Percentiles rank a stretch among this genome's conserved stretches.
These are phyloP conservation scores for Aspergillus phoenicis DNA, from an alignment of 2,329 filamentous ascomycete genomes.

Conservation along the genomic window DNA sequence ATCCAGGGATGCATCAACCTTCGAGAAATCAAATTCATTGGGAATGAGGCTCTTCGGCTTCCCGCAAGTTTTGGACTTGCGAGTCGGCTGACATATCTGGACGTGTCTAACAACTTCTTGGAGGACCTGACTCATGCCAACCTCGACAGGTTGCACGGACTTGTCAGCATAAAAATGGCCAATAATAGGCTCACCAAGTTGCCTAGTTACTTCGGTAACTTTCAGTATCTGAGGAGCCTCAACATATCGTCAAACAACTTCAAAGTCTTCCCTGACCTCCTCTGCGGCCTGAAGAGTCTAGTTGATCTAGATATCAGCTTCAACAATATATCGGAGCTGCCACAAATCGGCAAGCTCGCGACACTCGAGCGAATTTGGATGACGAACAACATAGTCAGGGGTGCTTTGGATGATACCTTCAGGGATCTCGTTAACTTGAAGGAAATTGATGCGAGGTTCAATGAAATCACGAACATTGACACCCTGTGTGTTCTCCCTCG, in stretches of 20 bases:
- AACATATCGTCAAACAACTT: constrained; percentile 95
- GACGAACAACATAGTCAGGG: constrained; percentile 87
- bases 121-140: constrained; percentile 86
- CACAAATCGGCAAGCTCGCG: constrained; percentile 75
- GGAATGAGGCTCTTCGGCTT: constrained; percentile 86
- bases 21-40: constrained; percentile 92
- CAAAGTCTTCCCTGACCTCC: constrained; percentile 78
- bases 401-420: constrained; percentile 73
- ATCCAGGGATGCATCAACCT: constrained; percentile 90
- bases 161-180: constrained; percentile 87
- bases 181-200: constrained; percentile 85
- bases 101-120: constrained; percentile 91
- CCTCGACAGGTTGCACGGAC: constrained; percentile 70
- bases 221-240: constrained; percentile 75
- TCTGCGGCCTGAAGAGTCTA: constrained; percentile 78
- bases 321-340: constrained; percentile 80
- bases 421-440: constrained; percentile 73
- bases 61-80: constrained; percentile 83
- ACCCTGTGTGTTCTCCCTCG: constrained; percentile 80
- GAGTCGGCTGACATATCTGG: constrained; percentile 78
- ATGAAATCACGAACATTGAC: constrained; percentile 84
- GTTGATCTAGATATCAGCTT: constrained; percentile 97
- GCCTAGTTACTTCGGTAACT: constrained; percentile 79
- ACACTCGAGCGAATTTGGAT: constrained; percentile 88
- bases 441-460: constrained; percentile 94